Conservation (phyloP, 2,329 filamentous ascomycete genomes). For the Arthroderma uncinatum region DNA sequence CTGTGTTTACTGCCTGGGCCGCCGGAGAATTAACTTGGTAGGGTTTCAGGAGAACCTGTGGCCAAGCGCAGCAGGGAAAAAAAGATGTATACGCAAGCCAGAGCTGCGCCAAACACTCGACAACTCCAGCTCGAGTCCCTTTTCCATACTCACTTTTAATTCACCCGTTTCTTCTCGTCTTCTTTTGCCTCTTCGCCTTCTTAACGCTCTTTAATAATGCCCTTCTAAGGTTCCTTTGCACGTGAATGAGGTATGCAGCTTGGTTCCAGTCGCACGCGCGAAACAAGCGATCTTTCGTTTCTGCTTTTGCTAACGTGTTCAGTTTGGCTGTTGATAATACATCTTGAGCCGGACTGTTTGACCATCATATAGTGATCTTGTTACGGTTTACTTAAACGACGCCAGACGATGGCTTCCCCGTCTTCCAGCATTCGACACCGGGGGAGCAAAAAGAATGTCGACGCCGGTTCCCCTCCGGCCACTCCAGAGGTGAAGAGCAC, state of each 20-base stretch:
- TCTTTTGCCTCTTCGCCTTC: conserved; percentile 7
- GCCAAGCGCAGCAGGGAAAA: conserved; percentile 5
- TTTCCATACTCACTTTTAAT: not conserved
- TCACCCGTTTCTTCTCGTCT: not conserved
- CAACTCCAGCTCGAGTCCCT: not conserved
- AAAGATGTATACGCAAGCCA: not conserved
- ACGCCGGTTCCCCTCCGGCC: conserved; percentile 17
- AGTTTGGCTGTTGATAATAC: not conserved
- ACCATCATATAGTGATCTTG: not conserved
- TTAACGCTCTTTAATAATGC: conserved; percentile 17
- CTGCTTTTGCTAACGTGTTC: not conserved
- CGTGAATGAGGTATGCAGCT: not conserved
- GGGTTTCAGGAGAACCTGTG: not conserved
- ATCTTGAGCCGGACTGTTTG: not conserved
- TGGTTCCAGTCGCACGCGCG: not conserved
- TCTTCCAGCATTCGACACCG: conserved; percentile 33
- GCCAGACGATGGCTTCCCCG: conserved; percentile 6
- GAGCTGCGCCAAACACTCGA: not conserved
- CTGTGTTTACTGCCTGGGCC: not conserved
- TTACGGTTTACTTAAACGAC: not conserved
- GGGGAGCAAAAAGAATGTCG: conserved; percentile 29
- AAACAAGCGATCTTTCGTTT: not conserved
- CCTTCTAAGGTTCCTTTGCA: conserved; percentile 9
- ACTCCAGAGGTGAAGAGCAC: not conserved
- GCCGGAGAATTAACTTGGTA: not conserved